Evolutionary conservation across 2,329 filamentous ascomycete genomes (phyloP), one percentile per base, ranked within the genome.

Genomic region (Stachybotrys elegans): DNA sequence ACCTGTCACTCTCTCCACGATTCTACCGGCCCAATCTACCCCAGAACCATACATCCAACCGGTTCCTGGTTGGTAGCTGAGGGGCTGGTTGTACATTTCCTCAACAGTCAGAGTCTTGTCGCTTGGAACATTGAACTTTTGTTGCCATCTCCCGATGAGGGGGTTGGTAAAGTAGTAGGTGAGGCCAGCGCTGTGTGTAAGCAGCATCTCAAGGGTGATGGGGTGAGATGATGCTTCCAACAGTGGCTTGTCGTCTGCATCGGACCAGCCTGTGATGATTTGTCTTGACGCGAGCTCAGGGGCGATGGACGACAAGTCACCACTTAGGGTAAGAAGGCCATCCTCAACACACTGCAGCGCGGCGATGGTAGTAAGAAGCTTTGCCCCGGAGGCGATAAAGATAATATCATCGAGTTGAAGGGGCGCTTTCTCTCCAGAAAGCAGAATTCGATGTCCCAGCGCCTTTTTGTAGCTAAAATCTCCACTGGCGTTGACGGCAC

Each of bases 291-390:
- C 65, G 0, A 82, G 62, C 23, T 76, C 73, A 0, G 76, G 78
- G 2, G 72, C 59, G 4, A 76, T 40, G 1, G 51, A 32, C 0
- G 65, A 62, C 0, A 80, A 51, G 43, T 78, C 70, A 3, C 67
- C 68, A 8, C 70, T 66, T 0, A 81, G 60, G 2, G 55, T 55
- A 1, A 80, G 52, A 1, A 71, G 56, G 0, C 74, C 75, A 6
- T 71, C 65, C 25, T 81, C 76, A 2, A 81, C 73, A 37, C 73
- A 70, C 46, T 79, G 73, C n/a, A 82, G 53, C 1, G 69, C 68
- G 3, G 76, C 71, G 42, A 82, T 68, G 2, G 69, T 68, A 3
- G 76, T 69, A 42, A 78, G 48, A 3, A 82, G 57, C 47, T 73
- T 73, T 19, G 60, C 67, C 3, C 57, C 62, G 4, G 64, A 69